phyloP scores from a whole-genome alignment of 352 stramenopile species.

The Phytophthora pini region DNA sequence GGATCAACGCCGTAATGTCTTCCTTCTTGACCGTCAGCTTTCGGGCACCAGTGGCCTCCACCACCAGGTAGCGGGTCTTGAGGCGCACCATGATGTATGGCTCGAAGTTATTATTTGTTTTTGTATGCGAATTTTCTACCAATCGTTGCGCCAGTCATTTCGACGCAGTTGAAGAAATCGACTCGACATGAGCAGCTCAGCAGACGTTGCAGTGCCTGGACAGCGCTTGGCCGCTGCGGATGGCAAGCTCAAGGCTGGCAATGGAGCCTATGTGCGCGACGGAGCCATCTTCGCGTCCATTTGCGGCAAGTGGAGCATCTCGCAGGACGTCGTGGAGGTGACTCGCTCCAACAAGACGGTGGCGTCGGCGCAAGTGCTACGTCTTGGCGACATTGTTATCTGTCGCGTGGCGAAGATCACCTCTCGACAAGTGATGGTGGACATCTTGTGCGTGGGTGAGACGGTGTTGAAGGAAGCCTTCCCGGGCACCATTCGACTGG shows the following conservation, averaged over 20 bases:
- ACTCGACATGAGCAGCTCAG: conserved; percentile 32
- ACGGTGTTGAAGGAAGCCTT: conserved; percentile 84
- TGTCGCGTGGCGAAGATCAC: conserved; percentile 76
- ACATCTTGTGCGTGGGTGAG: conserved; percentile 76
- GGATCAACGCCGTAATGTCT: conserved; percentile 59
- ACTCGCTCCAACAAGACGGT: conserved; percentile 57
- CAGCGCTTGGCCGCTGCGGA: conserved; percentile 55
- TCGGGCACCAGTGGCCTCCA: conserved; percentile 54
- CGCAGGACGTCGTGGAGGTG: conserved; percentile 54
- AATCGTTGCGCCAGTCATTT: conserved; percentile 9
- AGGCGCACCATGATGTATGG: conserved; percentile 66
- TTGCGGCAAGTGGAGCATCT: conserved; percentile 53
- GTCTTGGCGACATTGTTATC: conserved; percentile 70
- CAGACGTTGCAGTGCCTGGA: conserved; percentile 57
- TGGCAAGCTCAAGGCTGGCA: conserved; percentile 46
- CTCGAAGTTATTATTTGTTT: neutral
- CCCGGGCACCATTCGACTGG: conserved; percentile 75
- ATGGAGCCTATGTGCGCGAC: conserved; percentile 65
- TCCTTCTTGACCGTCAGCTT: conserved; percentile 67
- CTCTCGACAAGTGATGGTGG: conserved; percentile 74
- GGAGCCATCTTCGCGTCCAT: conserved; percentile 77
- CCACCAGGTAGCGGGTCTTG: conserved; percentile 79
- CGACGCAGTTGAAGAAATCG: conserved; percentile 21
- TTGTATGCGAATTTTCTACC: neutral
- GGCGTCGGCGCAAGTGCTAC: conserved; percentile 75